phyloP scores from a whole-genome alignment of 1,284 basidiomycete genomes.

The Pyrrhoderma noxium region DNA sequence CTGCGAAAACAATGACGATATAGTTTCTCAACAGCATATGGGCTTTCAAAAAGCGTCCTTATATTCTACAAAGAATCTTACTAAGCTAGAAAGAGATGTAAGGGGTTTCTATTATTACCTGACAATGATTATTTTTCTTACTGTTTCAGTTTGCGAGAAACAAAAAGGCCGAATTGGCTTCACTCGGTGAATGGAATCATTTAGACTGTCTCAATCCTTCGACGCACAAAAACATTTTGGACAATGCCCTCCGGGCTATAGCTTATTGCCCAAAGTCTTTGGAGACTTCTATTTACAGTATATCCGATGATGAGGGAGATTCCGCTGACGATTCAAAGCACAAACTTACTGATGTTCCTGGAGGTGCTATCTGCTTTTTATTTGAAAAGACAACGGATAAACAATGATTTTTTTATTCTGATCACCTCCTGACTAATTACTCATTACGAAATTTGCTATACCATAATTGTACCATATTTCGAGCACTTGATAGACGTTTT shows the following conservation, averaged over 20 bases:
- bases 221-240: constrained; percentile 43
- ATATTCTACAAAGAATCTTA: constrained; percentile 39
- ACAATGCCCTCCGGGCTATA: constrained; percentile 25
- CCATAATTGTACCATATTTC: too few relatives aligned
- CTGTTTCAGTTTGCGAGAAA: constrained; percentile 54
- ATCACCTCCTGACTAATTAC: too few relatives aligned
- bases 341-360: constrained; percentile 38
- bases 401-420: too few relatives aligned
- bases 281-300: background rate
- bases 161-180: constrained; percentile 72
- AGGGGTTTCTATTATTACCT: constrained; percentile 17
- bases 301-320: background rate
- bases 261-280: background rate
- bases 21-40: constrained; percentile 18
- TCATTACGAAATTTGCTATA: too few relatives aligned
- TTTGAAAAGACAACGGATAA: constrained; percentile 49
- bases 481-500: too few relatives aligned
- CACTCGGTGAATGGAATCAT: constrained; percentile 86
- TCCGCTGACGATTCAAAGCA: background rate
- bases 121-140: constrained; percentile 4
- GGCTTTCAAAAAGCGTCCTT: constrained; percentile 74
- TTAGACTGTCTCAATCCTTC: constrained; percentile 57
- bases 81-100: constrained; percentile 51
- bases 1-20: constrained; percentile 25
- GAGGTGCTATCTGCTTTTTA: constrained; percentile 62